A percentile compares a stretch with the other conserved stretches of the same genome.
These are phyloP conservation scores for Cordia subcordata DNA, from an alignment of 257 asterid species.

Conservation along the genomic window DNA sequence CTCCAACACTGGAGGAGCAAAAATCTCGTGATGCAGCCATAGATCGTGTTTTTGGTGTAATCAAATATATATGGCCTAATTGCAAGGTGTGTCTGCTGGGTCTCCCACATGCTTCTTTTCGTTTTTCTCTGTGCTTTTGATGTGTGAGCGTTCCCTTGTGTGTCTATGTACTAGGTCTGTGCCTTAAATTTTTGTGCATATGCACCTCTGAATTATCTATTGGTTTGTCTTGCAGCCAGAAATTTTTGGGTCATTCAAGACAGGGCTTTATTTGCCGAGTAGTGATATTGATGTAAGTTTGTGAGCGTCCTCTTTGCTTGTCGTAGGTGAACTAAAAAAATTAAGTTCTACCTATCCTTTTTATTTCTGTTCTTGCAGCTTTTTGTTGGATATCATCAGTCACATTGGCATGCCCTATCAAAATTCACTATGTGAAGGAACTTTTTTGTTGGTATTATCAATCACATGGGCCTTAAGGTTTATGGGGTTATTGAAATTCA, in stretches of 20 bases:
- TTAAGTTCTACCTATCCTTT: too few relatives aligned
- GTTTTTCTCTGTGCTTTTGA: too few relatives aligned
- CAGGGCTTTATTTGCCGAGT: constrained; percentile 95
- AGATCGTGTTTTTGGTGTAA: constrained; percentile 67
- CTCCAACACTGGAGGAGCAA: constrained; percentile 88
- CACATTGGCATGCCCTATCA: too few relatives aligned
- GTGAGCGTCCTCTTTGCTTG: neutral
- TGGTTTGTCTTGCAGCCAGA: constrained; percentile 56
- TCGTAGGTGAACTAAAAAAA: neutral
- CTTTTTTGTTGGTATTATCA: too few relatives aligned
- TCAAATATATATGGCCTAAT: constrained; percentile 84
- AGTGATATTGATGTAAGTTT: constrained; percentile 90
- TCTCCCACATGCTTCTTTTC: neutral
- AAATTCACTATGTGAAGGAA: too few relatives aligned
- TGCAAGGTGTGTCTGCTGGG: constrained; percentile 50
- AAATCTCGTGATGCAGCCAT: constrained; percentile 68
- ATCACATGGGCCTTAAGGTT: too few relatives aligned
- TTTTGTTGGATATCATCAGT: too few relatives aligned
- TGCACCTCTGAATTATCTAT: constrained; percentile 2
- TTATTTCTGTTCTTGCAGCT: too few relatives aligned
- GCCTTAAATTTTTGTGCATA: neutral
- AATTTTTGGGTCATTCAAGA: constrained; percentile 92
- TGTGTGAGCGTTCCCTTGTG: too few relatives aligned
- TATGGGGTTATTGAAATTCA: too few relatives aligned
- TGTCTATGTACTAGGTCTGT: too few relatives aligned